Percentiles rank a stretch among this genome's conserved stretches.
Evolutionary conservation across 805 yeast species (phyloP).

Genomic region (Limtongia smithiae): DNA sequence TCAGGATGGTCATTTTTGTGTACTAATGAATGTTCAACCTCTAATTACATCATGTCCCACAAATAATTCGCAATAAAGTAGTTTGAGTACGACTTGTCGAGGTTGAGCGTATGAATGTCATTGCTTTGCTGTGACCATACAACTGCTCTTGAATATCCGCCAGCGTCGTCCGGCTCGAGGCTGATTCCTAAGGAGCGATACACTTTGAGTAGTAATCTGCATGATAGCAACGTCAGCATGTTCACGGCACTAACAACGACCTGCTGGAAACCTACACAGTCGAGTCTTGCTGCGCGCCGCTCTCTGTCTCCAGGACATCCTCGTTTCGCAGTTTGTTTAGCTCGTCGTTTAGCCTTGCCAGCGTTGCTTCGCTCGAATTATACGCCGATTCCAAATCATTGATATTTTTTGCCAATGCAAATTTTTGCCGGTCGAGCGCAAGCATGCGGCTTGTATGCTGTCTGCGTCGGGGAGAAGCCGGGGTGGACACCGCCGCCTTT

Average conservation of each 20-base stretch:
- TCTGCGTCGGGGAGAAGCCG: conserved; percentile 9
- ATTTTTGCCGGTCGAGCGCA: conserved; percentile 26
- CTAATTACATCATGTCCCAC: conserved; percentile 59
- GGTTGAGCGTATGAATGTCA: conserved; percentile 24
- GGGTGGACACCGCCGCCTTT: conserved; percentile 16
- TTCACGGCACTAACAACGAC: too few relatives aligned
- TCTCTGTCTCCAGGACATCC: conserved; percentile 17
- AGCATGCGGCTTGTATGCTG: conserved; percentile 22
- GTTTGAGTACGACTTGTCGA: conserved; percentile 52
- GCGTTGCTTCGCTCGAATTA: conserved; percentile 23
- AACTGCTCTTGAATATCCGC: conserved; percentile 20
- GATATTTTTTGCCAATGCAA: conserved; percentile 28
- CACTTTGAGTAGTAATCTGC: conserved; percentile 20
- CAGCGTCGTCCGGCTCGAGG: conserved; percentile 22
- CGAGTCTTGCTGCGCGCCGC: conserved; percentile 24
- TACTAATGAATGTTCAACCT: too few relatives aligned
- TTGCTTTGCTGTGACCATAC: conserved; percentile 26
- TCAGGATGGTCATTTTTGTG: too few relatives aligned
- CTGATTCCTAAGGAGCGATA: conserved; percentile 28
- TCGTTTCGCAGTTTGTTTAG: conserved; percentile 21
- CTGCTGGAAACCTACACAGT: conserved; percentile 19
- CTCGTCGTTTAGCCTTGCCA: conserved; percentile 22
- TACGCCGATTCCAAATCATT: conserved; percentile 29
- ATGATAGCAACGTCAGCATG: too few relatives aligned
- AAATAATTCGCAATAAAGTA: conserved; percentile 68